phyloP scores from a whole-genome alignment of 495 filamentous ascomycete species.

The Neurospora africana region DNA sequence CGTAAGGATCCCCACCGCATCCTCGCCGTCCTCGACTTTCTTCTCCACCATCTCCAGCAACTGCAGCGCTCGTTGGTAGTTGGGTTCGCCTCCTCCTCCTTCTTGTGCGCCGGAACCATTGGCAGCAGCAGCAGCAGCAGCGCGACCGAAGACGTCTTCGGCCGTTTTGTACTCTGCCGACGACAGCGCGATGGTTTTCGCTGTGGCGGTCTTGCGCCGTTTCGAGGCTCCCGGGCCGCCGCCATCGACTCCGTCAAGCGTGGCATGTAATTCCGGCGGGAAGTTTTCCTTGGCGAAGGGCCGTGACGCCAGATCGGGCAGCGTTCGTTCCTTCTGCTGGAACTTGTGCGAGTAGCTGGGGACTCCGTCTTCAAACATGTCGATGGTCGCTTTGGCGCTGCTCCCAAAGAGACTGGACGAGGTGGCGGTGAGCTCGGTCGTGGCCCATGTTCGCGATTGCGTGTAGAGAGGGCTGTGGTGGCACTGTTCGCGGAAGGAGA shows the following conservation, averaged over 20 bases:
- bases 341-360: conserved; percentile 41
- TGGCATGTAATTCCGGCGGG: conserved; percentile 40
- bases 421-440: background rate
- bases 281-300: conserved; percentile 39
- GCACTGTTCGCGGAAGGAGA: conserved; percentile 36
- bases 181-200: conserved; percentile 22
- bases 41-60: conserved; percentile 26
- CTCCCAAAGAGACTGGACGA: background rate
- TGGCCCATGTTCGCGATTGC: conserved; percentile 18
- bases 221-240: conserved; percentile 7
- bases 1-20: conserved; percentile 23
- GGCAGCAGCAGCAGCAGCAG: background rate
- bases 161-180: conserved; percentile 14
- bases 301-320: conserved; percentile 36
- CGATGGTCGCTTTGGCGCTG: conserved; percentile 30
- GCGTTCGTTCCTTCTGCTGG: conserved; percentile 27
- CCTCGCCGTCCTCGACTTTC: conserved; percentile 29
- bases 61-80: conserved; percentile 25
- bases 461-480: conserved; percentile 42
- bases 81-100: conserved; percentile 8
- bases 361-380: conserved; percentile 38
- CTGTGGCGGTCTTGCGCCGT: conserved; percentile 13
- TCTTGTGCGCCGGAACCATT: conserved; percentile 1
- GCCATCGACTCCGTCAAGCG: conserved; percentile 34
- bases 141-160: conserved; percentile 19